Conservation (phyloP, 768 basidiomycete genomes). For the Russula virescens region DNA sequence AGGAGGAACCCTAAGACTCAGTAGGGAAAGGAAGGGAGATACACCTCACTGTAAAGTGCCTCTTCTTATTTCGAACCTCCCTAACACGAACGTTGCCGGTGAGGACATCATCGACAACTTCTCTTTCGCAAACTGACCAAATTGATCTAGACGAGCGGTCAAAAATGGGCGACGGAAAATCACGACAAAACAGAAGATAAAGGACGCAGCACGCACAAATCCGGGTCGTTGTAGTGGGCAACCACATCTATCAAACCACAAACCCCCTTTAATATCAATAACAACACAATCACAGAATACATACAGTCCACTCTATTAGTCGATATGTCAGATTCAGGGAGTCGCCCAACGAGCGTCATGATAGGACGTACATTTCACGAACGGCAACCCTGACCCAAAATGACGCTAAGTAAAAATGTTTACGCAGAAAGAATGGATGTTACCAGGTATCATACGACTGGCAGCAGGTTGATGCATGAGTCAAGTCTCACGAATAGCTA, state of each 20-base stretch:
- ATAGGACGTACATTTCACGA: slow-evolving; percentile 58
- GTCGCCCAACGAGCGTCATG: background rate
- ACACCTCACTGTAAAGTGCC: slow-evolving; percentile 71
- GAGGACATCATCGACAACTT: slow-evolving; percentile 21
- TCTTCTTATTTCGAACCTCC: slow-evolving; percentile 85
- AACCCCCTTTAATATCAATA: background rate
- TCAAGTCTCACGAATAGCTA: background rate
- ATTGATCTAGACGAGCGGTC: slow-evolving; percentile 55
- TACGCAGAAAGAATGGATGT: background rate
- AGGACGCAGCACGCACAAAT: slow-evolving; percentile 52
- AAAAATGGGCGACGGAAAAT: slow-evolving; percentile 12
- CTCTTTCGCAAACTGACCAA: slow-evolving; percentile 49
- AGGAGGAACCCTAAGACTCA: background rate
- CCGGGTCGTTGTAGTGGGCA: slow-evolving; percentile 62
- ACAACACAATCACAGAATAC: background rate
- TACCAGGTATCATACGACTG: slow-evolving; percentile 59
- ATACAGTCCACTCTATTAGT: slow-evolving; percentile 53
- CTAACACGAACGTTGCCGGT: slow-evolving; percentile 35
- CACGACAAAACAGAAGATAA: background rate
- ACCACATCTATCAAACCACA: slow-evolving; percentile 53
- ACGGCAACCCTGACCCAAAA: slow-evolving; percentile 28
- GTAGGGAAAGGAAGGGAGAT: background rate
- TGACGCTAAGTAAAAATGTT: background rate
- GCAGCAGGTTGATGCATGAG: background rate
- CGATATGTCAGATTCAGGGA: background rate